Percentiles rank a stretch among this genome's conserved stretches.
phyloP scores from a whole-genome alignment of 306 rosid species.

The Heteromeles arbutifolia region DNA sequence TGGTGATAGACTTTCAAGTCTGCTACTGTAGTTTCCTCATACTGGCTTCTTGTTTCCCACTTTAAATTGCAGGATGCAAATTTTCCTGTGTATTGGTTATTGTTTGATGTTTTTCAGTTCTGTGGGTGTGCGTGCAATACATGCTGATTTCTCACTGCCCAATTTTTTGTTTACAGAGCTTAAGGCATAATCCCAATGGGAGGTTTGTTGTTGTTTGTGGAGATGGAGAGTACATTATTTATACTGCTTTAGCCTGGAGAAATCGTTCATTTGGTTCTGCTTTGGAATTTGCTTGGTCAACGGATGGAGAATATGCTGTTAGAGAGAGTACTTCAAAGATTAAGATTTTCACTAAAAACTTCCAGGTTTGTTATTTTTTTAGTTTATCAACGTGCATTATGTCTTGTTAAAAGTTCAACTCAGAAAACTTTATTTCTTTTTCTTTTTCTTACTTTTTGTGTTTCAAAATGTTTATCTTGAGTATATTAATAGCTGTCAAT shows the following conservation, averaged over 20 bases:
- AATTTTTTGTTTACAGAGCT: conserved; percentile 45
- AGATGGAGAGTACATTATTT: conserved; percentile 96
- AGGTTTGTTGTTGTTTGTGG: conserved; percentile 99
- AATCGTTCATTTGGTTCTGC: conserved; percentile 98
- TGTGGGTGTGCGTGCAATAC: neutral
- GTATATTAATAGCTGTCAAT: neutral
- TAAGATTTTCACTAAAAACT: conserved; percentile 82
- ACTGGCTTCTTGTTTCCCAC: neutral
- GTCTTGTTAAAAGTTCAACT: neutral
- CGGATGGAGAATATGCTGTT: conserved; percentile 93
- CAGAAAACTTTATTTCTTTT: neutral
- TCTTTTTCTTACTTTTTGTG: neutral
- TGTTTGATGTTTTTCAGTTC: neutral
- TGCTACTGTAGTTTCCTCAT: neutral
- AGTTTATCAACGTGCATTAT: neutral
- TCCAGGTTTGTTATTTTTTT: conserved; percentile 61
- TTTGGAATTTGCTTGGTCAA: conserved; percentile 89
- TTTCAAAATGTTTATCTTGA: neutral
- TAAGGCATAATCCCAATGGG: conserved; percentile 97
- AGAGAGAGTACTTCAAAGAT: conserved; percentile 97
- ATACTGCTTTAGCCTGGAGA: conserved; percentile 99
- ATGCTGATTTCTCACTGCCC: conserved; percentile 10
- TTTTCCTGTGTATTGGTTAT: neutral
- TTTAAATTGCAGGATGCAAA: neutral
- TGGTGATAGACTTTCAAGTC: neutral